These are phyloP conservation scores for Glomus cerebriforme DNA, from an alignment of 192 early-diverging fungal species.

Conservation along the genomic window DNA sequence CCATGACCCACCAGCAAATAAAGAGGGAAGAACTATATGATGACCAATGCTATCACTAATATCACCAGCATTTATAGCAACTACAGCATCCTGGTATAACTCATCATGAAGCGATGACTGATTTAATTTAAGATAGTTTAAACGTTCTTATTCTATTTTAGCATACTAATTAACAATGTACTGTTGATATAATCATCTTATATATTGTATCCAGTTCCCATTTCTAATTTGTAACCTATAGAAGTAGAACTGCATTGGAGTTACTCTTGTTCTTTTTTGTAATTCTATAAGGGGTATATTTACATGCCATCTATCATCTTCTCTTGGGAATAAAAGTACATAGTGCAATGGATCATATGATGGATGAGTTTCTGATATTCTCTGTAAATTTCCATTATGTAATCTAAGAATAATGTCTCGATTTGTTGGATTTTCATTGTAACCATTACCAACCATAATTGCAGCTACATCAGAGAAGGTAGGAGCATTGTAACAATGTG, in stretches of 20 bases:
- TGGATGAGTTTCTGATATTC: too few relatives aligned
- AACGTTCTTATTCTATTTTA: not conserved
- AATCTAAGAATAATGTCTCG: not conserved
- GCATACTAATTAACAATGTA: slow-evolving; percentile 14
- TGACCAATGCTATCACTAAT: slow-evolving; percentile 10
- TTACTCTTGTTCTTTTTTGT: not conserved
- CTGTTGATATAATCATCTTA: not conserved
- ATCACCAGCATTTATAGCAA: not conserved
- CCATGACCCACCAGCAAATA: slow-evolving; percentile 28
- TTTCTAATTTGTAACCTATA: not conserved
- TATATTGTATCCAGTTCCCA: not conserved
- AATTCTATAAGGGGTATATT: not conserved
- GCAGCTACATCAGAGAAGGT: not conserved
- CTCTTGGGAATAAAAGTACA: not conserved
- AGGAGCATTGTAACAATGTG: not conserved
- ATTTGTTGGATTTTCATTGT: not conserved
- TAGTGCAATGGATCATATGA: not conserved
- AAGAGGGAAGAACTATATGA: slow-evolving; percentile 30
- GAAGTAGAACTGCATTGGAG: not conserved
- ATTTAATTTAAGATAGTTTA: not conserved
- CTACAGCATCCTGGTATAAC: slow-evolving; percentile 24
- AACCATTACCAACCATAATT: not conserved
- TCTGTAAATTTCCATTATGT: not conserved
- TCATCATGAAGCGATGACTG: slow-evolving; percentile 18
- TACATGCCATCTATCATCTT: not conserved